Percentiles rank a stretch among this genome's conserved stretches.
These are phyloP conservation scores for Ceratobasidium theobromae DNA, from an alignment of 1,284 basidiomycete species.

Conservation along the genomic window DNA sequence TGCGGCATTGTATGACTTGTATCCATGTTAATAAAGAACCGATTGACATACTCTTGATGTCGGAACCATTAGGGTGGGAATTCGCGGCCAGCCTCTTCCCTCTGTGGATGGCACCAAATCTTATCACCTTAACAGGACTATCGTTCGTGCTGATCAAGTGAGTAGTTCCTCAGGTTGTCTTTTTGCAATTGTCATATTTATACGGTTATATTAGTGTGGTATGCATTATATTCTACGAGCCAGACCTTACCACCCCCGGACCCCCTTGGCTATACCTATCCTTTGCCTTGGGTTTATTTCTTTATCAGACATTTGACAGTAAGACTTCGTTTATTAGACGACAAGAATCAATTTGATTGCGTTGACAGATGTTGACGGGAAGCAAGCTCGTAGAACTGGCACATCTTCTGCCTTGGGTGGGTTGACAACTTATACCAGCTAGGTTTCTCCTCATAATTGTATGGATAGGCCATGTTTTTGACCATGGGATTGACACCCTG, in stretches of 20 bases:
- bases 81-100: constrained; percentile 37
- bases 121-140: constrained; percentile 38
- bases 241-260: constrained; percentile 35
- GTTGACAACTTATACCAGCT: not conserved
- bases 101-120: constrained; percentile 39
- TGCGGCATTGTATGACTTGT: constrained; percentile 37
- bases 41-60: too few relatives aligned
- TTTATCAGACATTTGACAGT: constrained; percentile 41
- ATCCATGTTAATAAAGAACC: too few relatives aligned
- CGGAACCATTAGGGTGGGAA: constrained; percentile 39
- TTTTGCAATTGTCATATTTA: not conserved
- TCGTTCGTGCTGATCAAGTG: constrained; percentile 38
- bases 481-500: constrained; percentile 39
- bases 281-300: constrained; percentile 38
- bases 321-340: not conserved
- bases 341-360: not conserved
- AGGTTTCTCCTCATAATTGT: not conserved
- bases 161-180: constrained; percentile 7
- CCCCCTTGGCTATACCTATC: constrained; percentile 38
- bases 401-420: constrained; percentile 39
- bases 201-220: constrained; percentile 33
- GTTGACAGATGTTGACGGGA: constrained; percentile 38
- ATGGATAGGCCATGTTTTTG: constrained; percentile 38
- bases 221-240: constrained; percentile 34
- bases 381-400: constrained; percentile 38